Base-by-base conservation (phyloP, 169 alveolate species). In the Eimeria zaria region DNA sequence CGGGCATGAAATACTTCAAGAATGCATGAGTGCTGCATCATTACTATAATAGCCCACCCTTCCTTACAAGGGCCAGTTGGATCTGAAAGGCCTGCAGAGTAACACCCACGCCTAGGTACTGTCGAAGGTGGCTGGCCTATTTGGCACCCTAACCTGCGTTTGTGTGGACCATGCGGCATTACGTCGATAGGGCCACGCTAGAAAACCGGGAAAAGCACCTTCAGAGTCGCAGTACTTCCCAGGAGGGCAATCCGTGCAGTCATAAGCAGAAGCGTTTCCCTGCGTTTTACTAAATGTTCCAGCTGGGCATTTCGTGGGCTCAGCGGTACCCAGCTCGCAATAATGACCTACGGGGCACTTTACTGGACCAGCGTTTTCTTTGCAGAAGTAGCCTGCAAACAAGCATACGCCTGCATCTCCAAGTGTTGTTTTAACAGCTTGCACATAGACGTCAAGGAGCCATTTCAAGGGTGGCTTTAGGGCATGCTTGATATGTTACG, bases 291-390 rank as follows among this genome's bases (percentile, higher is more conserved):
- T 95, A 60, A 84, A 95, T 27, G 95, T 95, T 22, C 95, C 95
- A 27, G 88, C 51, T 27, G 98, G 98, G 78, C 98, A 98, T 16
- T 95, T 74, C 2, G n/a, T 71, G 30, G 98, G 97, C 16, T 44
- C 90, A 30, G 51, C 14, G 5, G 97, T 30, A 60, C 97, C 98
- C 53, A 51, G 93, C 2, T 97, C 97, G 80, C 99, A 97, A 80
- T 97, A 98, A 36, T 83, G 83, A 20, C 98, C 98, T 27, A n/a
- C 89, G 8, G 97, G 98, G 78, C 98, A 97, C 27, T 51, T 60
- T 24, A 16, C 33, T 18, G 74, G 74, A 11, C 0, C 12, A 7
- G 2, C 2, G 62, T 60, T 41, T 62, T 16, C 93, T 22, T 1
- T 1, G 93, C 93, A 85, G 81, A 30, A 85, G 80, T 60, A 85